A percentile compares a stretch with the other conserved stretches of the same genome.
phyloP scores from a whole-genome alignment of 2,329 filamentous ascomycete species.

The Aspergillus fischeri region DNA sequence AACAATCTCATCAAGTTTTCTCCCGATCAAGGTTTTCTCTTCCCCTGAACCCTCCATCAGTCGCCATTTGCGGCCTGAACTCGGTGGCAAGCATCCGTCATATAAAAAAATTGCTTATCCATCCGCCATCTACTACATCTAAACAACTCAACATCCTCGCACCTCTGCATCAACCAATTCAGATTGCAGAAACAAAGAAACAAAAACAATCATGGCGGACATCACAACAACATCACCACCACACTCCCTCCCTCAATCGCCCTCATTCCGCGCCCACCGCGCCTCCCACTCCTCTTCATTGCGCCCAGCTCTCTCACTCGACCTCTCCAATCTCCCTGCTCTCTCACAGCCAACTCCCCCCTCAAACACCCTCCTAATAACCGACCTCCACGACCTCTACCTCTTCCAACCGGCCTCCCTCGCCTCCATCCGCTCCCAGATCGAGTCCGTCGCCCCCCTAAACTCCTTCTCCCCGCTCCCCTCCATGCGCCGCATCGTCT shows the following conservation, averaged over 20 bases:
- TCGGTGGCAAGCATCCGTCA: neutral
- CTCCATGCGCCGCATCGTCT: slow-evolving; percentile 49
- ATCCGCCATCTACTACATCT: neutral
- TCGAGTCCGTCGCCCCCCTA: slow-evolving; percentile 39
- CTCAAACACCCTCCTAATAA: slow-evolving; percentile 50
- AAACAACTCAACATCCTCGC: neutral
- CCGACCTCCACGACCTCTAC: slow-evolving; percentile 42
- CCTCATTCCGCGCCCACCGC: slow-evolving; percentile 18
- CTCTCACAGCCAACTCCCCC: slow-evolving; percentile 44
- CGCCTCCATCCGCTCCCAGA: slow-evolving; percentile 39
- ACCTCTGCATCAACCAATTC: slow-evolving; percentile 2
- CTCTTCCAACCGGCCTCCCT: slow-evolving; percentile 46
- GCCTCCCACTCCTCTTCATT: slow-evolving; percentile 25
- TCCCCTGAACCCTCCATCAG: neutral
- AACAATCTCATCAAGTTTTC: neutral
- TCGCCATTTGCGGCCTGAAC: neutral
- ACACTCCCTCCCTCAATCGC: slow-evolving; percentile 21
- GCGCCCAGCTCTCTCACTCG: slow-evolving; percentile 41
- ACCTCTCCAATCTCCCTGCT: slow-evolving; percentile 43
- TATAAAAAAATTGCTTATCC: neutral
- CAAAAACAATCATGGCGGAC: neutral
- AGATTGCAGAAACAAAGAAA: neutral
- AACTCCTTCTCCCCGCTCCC: slow-evolving; percentile 51
- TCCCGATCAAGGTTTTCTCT: neutral
- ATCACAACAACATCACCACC: slow-evolving; percentile 19